Percentiles rank a stretch among this genome's conserved stretches.
phyloP scores from a whole-genome alignment of 1,139 yeast species.

The Kluyveromyces sp. region DNA sequence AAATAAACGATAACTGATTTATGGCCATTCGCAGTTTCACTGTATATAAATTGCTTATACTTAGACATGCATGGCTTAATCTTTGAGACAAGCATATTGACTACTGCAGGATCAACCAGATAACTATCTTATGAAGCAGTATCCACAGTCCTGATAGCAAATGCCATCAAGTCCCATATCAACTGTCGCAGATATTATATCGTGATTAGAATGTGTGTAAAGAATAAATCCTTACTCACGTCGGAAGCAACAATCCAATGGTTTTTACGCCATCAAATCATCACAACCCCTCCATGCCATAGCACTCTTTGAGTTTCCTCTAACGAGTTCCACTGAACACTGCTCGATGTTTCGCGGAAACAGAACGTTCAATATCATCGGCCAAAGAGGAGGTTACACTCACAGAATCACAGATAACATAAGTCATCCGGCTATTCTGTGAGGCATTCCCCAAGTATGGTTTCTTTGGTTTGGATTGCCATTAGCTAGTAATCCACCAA shows the following conservation, averaged over 20 bases:
- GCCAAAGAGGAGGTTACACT: conserved; percentile 31
- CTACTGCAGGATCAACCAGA: conserved; percentile 44
- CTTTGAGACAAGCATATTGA: conserved; percentile 46
- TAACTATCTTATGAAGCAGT: conserved; percentile 26
- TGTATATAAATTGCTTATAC: conserved; percentile 42
- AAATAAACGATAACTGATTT: conserved; percentile 41
- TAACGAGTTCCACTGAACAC: conserved; percentile 27
- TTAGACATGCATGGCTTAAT: conserved; percentile 44
- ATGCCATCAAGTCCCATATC: conserved; percentile 5
- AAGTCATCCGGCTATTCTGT: conserved; percentile 26
- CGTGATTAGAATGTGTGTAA: background rate
- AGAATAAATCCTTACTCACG: background rate
- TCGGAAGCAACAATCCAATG: conserved; percentile 4
- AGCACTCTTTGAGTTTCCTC: conserved; percentile 32
- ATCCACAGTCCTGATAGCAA: conserved; percentile 4
- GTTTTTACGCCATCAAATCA: conserved; percentile 12
- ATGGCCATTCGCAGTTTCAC: conserved; percentile 44
- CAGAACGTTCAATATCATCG: conserved; percentile 21
- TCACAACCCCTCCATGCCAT: conserved; percentile 17
- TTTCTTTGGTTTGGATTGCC: conserved; percentile 29
- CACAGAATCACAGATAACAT: conserved; percentile 20
- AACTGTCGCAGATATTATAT: conserved; percentile 1
- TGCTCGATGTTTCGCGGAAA: conserved; percentile 19
- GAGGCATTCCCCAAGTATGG: conserved; percentile 28
- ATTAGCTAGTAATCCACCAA: conserved; percentile 34